Evolutionary conservation across 345 rosid genomes (phyloP).

Genomic region (Theobroma cacao): DNA sequence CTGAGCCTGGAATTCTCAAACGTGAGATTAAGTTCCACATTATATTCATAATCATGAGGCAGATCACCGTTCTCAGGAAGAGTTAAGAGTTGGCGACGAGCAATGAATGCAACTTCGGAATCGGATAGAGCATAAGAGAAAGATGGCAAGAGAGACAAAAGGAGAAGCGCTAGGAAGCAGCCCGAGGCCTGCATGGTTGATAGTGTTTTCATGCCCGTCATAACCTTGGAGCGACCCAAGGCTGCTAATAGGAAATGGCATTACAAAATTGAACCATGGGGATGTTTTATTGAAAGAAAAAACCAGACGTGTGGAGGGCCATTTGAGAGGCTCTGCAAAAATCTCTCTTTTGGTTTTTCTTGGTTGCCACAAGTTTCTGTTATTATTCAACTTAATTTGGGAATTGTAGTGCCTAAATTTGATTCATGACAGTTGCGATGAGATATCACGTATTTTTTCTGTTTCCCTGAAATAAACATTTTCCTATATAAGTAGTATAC

Average conservation of each 20-base stretch:
- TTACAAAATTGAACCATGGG: neutral
- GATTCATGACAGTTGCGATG: neutral
- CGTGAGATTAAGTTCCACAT: slow-evolving; percentile 30
- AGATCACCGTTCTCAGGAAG: slow-evolving; percentile 39
- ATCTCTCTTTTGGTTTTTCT: neutral
- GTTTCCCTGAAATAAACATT: neutral
- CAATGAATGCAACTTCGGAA: neutral
- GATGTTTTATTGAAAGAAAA: neutral
- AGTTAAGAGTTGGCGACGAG: neutral
- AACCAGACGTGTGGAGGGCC: neutral
- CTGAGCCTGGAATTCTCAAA: slow-evolving; percentile 54
- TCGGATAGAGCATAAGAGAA: neutral
- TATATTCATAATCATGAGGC: slow-evolving; percentile 26
- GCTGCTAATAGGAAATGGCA: neutral
- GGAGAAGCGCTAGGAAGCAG: neutral
- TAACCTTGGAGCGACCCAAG: neutral
- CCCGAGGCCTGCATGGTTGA: neutral
- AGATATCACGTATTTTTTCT: neutral
- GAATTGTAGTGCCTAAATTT: neutral
- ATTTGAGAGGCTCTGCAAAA: neutral
- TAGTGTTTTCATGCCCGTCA: neutral
- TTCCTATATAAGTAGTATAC: neutral
- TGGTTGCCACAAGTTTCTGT: neutral
- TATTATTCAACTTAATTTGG: neutral
- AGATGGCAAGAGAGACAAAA: neutral